Conservation (phyloP, 1,284 basidiomycete species). For the Irpex lacteus region DNA sequence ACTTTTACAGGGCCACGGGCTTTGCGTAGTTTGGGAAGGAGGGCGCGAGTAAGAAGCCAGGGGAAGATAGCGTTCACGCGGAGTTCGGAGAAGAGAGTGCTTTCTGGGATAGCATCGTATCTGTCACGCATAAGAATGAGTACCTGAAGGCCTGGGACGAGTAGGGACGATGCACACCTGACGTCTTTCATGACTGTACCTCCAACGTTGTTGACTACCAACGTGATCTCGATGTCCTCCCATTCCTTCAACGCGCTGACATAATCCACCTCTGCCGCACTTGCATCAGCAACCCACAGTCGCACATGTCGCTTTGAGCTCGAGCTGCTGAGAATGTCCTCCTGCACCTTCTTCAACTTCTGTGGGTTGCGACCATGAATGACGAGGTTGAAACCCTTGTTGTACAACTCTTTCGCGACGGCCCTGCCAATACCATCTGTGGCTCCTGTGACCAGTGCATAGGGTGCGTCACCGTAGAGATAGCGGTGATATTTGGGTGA, state of each 20-base stretch:
- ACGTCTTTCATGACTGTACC: slow-evolving; percentile 9
- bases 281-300: slow-evolving; percentile 28
- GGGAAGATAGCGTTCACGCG: slow-evolving; percentile 7
- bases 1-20: not conserved
- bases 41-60: slow-evolving; percentile 5
- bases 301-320: slow-evolving; percentile 18
- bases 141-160: too few species aligned
- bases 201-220: slow-evolving; percentile 30
- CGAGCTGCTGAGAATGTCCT: slow-evolving; percentile 18
- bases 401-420: slow-evolving; percentile 26
- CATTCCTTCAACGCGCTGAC: slow-evolving; percentile 20
- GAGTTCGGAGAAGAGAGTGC: slow-evolving; percentile 6
- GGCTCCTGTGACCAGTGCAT: slow-evolving; percentile 29
- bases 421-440: slow-evolving; percentile 32
- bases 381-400: slow-evolving; percentile 29
- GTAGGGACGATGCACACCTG: not conserved
- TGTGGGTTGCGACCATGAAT: slow-evolving; percentile 29
- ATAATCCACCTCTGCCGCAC: slow-evolving; percentile 22
- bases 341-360: slow-evolving; percentile 25
- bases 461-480: slow-evolving; percentile 23
- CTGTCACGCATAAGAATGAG: too few species aligned
- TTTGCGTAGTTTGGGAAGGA: not conserved
- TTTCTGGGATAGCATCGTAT: slow-evolving; percentile 5
- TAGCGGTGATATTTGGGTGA: slow-evolving; percentile 19
- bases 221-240: slow-evolving; percentile 26